Evolutionary conservation across 73 alveolate species (phyloP).

Genomic region (Halteria grandinella): DNA sequence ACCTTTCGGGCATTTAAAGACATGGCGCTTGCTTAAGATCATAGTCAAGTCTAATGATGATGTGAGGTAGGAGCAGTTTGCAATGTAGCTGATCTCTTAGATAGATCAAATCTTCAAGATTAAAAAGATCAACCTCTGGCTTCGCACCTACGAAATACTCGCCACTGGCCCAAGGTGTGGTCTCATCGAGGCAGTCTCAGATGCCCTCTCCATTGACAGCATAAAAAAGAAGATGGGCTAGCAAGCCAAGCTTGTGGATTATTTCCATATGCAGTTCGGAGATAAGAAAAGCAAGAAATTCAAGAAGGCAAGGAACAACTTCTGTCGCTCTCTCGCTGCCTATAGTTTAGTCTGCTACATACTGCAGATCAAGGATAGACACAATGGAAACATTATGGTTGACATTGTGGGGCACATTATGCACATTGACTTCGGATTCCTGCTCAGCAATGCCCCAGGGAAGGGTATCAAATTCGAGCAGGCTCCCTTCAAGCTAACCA

Average conservation of each 20-base stretch:
- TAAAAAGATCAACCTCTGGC: constrained; percentile 59
- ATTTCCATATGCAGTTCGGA: constrained; percentile 24
- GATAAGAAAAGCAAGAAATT: constrained; percentile 30
- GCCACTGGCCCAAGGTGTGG: constrained; percentile 89
- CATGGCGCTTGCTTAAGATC: constrained; percentile 54
- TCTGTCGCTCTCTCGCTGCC: constrained; percentile 89
- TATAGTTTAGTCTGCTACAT: constrained; percentile 85
- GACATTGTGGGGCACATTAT: constrained; percentile 89
- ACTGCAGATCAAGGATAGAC: constrained; percentile 90
- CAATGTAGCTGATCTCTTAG: constrained; percentile 66
- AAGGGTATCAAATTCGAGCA: constrained; percentile 87
- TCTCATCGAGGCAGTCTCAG: constrained; percentile 83
- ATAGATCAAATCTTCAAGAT: constrained; percentile 67
- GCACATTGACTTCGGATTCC: constrained; percentile 95
- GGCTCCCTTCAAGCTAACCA: constrained; percentile 92
- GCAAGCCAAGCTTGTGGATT: constrained; percentile 29
- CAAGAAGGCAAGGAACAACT: constrained; percentile 71
- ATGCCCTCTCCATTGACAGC: constrained; percentile 87
- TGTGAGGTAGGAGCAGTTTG: constrained; percentile 75
- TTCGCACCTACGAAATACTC: constrained; percentile 84
- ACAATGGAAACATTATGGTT: constrained; percentile 90
- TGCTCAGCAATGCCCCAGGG: constrained; percentile 90
- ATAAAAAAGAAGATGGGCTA: constrained; percentile 67
- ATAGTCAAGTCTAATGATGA: constrained; percentile 79
- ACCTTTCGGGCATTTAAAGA: constrained; percentile 55